Conservation (phyloP, 345 rosid species). For the Sonneratia alba region DNA sequence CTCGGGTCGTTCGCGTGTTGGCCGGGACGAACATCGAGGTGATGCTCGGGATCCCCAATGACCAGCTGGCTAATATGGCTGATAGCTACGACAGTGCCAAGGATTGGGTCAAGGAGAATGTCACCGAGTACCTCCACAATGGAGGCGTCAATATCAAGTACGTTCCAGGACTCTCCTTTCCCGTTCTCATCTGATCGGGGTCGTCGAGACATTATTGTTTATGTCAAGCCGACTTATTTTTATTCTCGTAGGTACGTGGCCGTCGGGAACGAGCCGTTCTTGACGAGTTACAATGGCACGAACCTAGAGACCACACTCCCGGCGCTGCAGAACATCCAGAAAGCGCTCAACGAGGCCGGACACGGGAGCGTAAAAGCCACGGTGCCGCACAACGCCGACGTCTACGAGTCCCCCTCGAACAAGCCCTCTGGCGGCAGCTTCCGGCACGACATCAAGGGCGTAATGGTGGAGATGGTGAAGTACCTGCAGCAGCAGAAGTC, state of each 20-base stretch:
- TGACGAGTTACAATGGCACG: slow-evolving; percentile 53
- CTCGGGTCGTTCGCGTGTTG: slow-evolving; percentile 38
- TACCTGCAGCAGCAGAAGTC: slow-evolving; percentile 31
- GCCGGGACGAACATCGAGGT: slow-evolving; percentile 57
- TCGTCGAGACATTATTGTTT: background rate
- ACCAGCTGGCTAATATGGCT: slow-evolving; percentile 30
- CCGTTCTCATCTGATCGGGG: background rate
- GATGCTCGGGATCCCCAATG: slow-evolving; percentile 77
- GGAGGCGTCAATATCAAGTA: slow-evolving; percentile 66
- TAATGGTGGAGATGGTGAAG: slow-evolving; percentile 33
- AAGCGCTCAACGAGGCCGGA: slow-evolving; percentile 53
- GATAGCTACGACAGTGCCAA: slow-evolving; percentile 28
- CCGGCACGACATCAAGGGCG: slow-evolving; percentile 32
- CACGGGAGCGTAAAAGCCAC: slow-evolving; percentile 53
- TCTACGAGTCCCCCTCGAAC: slow-evolving; percentile 42
- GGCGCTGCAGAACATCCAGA: slow-evolving; percentile 60
- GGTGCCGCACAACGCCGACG: slow-evolving; percentile 67
- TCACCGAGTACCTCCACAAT: slow-evolving; percentile 32
- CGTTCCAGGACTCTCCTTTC: background rate
- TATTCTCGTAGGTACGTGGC: slow-evolving; percentile 32
- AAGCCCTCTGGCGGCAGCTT: slow-evolving; percentile 64
- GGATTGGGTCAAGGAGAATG: slow-evolving; percentile 68
- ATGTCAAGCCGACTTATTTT: background rate
- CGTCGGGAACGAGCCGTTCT: slow-evolving; percentile 83
- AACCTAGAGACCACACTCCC: slow-evolving; percentile 37